Base-by-base conservation (phyloP, 352 stramenopile genomes). In the Phytophthora sp. region DNA sequence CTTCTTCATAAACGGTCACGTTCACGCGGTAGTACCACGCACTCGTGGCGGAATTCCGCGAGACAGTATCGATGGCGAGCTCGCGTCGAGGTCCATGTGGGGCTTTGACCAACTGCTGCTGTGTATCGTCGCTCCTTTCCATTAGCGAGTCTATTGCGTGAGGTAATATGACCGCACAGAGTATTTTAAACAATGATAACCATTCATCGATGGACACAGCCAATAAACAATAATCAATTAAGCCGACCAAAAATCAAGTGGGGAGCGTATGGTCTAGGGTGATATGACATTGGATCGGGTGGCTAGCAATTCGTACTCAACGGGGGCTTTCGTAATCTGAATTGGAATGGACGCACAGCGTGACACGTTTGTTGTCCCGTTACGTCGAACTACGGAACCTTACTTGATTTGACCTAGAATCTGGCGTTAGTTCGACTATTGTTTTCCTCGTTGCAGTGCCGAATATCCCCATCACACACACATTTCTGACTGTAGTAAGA, bases 21-120 rank as follows among this genome's bases (percentile, higher is more conserved):
- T 90, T 79, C 15, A 90, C 77, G 20, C 78, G 81, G 58, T 88
- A 90, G 62, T 82, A 90, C 73, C 76, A 90, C 7, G 86, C 69
- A 44, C 79, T 77, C 3, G 71, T 75, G 38, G 21, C 29, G 29
- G 71, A 59, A 4, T 65, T 66, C 30, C 76, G 76, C 35, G 77
- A 70, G 71, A 79, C 80, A 51, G 77, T 65, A 33, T 82, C 74
- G 57, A 88, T 77, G 57, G 65, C 69, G 11, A 88, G 68, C 23
- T 53, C 42, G 13, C 77, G 77, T 50, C 58, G 70, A 24, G 26
- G 29, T 12, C 50, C 46, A 18, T 41, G 45, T 16, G 45, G 18
- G 50, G 35, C 16, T 27, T 62, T 52, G 23, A 12, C 26, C 8
- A 61, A 35, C 18, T 57, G 49, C 13, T 60, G 38, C 21, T 62